Base-by-base conservation (phyloP, 257 asterid genomes). In the Salvia splendens region DNA sequence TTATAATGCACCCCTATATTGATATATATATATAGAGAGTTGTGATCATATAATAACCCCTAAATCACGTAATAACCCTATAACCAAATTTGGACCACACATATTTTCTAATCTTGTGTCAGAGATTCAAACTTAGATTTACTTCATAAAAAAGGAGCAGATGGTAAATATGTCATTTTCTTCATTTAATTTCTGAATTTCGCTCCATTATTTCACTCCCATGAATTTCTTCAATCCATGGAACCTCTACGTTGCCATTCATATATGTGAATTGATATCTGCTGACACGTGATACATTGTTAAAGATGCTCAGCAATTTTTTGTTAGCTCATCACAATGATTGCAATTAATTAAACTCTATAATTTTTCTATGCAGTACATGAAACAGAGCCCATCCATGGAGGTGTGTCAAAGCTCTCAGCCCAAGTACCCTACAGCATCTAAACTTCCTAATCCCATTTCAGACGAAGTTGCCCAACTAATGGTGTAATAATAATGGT, bases 321-420 rank as follows among this genome's bases (percentile, higher is more conserved):
- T 11, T 61, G 54, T 56, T 5, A 6, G 7, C 43, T 38, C 10
- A 12, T 24, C 8, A 8, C 12, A 32, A 51, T 17, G 10, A 5
- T 15, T 20, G 17, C 61, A 36, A 9, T 50, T 63, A 41, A 66
- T 56, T 73, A 32, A 64, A 49, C 64, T 69, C 35, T 51, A n/a
- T n/a, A 20, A 50, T 10, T 48, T 43, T 43, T 12, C 49, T 71
- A 33, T 52, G 73, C 40, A 87, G 95, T 87, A 83, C 74, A 79
- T 81, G 89, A 87, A 85, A 8, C 30, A 79, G 78, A 78, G 77
- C 69, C 91, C 89, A 41, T 79, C 86, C 17, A 57, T 70, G 77
- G 82, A 81, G 70, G 66, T 51, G 40, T 49, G 72, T 69, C 79
- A 70, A 73, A 79, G 81, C 45, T 61, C 73, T 61, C 84, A 74